Evolutionary conservation across 2,329 filamentous ascomycete species (phyloP).

Genomic region (Fusarium algeriense): DNA sequence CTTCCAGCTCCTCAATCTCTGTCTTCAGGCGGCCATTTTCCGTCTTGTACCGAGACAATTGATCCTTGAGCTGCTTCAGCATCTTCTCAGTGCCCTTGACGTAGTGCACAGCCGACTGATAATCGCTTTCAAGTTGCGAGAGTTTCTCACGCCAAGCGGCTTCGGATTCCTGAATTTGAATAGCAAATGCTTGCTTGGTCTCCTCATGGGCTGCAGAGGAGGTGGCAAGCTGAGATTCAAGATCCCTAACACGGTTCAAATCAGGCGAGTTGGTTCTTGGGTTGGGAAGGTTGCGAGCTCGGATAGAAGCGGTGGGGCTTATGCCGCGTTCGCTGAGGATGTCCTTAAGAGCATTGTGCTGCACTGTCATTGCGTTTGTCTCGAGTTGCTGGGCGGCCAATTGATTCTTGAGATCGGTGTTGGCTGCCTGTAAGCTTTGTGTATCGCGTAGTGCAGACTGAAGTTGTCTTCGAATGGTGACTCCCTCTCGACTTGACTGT

Average conservation of each 20-base stretch:
- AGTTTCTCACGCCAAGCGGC: conserved; percentile 92
- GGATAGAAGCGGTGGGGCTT: conserved; percentile 77
- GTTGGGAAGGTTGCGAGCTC: conserved; percentile 79
- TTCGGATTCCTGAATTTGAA: conserved; percentile 88
- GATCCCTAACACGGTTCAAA: conserved; percentile 79
- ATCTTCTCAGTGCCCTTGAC: conserved; percentile 99
- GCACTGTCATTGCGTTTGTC: conserved; percentile 91
- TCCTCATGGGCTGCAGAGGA: conserved; percentile 87
- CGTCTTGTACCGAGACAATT: conserved; percentile 90
- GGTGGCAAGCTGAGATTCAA: conserved; percentile 87
- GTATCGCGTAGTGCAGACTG: conserved; percentile 86
- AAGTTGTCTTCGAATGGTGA: conserved; percentile 89
- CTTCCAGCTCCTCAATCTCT: conserved; percentile 79
- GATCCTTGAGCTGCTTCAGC: conserved; percentile 98
- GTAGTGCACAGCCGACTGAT: conserved; percentile 97
- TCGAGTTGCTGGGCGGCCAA: conserved; percentile 90
- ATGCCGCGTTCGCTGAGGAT: conserved; percentile 91
- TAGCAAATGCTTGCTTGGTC: conserved; percentile 80
- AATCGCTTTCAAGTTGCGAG: conserved; percentile 93
- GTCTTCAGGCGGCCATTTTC: conserved; percentile 86
- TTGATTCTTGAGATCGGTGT: conserved; percentile 84
- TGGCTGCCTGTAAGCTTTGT: conserved; percentile 83
- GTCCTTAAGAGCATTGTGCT: conserved; percentile 93
- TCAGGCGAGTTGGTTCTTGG: conserved; percentile 82
- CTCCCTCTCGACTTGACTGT: conserved; percentile 92